Evolutionary conservation across 2,329 filamentous ascomycete genomes (phyloP).

Genomic region (Drechslerella stenobrocha): DNA sequence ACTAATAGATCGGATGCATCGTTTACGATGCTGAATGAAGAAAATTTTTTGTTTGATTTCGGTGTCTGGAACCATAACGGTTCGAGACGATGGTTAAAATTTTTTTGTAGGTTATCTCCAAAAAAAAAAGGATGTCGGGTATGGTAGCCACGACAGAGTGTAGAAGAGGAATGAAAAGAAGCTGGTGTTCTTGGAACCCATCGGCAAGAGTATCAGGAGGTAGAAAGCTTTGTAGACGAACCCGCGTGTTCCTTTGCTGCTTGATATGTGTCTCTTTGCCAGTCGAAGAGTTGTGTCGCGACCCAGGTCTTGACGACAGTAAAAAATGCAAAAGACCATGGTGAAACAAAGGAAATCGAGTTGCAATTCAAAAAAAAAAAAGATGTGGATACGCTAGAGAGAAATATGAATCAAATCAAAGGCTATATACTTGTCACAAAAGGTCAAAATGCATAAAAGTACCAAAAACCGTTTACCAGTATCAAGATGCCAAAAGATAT

Average conservation of each 20-base stretch:
- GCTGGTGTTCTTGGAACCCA: constrained; percentile 35
- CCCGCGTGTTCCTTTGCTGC: constrained; percentile 44
- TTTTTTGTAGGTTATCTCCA: constrained; percentile 37
- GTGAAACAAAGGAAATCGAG: constrained; percentile 44
- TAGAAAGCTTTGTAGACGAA: constrained; percentile 48
- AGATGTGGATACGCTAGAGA: constrained; percentile 20
- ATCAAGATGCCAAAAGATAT: constrained; percentile 17
- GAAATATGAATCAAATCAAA: constrained; percentile 17
- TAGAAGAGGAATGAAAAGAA: constrained; percentile 16
- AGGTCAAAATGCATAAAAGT: constrained; percentile 19
- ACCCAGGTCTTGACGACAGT: constrained; percentile 22
- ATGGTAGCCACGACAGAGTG: constrained; percentile 3
- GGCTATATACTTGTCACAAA: constrained; percentile 46
- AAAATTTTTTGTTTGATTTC: constrained; percentile 36
- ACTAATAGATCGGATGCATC: constrained; percentile 20
- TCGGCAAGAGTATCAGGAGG: constrained; percentile 40
- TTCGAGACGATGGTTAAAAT: constrained; percentile 18
- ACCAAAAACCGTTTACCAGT: constrained; percentile 34
- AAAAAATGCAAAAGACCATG: constrained; percentile 22
- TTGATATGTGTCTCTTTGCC: constrained; percentile 35
- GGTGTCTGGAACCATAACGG: constrained; percentile 27
- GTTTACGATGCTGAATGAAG: constrained; percentile 2
- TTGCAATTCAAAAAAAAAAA: constrained; percentile 20
- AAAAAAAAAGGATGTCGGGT: constrained; percentile 32
- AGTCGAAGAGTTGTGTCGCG: constrained; percentile 30